Conservation (phyloP, 108 stramenopile genomes). For the Bacterosira constricta region DNA sequence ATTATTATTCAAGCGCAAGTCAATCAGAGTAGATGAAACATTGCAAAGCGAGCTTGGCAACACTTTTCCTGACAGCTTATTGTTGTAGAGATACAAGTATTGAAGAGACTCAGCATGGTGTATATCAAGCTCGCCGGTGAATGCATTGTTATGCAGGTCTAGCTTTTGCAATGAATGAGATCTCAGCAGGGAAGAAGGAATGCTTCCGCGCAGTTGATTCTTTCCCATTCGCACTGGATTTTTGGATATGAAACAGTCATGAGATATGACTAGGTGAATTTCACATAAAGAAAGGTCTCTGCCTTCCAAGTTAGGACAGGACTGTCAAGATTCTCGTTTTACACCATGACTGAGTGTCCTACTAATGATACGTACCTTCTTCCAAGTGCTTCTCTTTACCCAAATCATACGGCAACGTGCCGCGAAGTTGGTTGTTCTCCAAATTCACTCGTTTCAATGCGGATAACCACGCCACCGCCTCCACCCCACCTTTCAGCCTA, state of each 20-base stretch:
- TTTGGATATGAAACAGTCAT: no score
- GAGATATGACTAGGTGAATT: no score
- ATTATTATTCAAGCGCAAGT: slow-evolving; percentile 26
- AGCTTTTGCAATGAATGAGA: slow-evolving; percentile 14
- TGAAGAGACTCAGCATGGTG: slow-evolving; percentile 33
- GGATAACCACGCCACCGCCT: slow-evolving; percentile 22
- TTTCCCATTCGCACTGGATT: slow-evolving; percentile 45
- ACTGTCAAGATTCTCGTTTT: no score
- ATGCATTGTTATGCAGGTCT: slow-evolving; percentile 16
- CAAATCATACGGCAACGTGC: slow-evolving; percentile 49
- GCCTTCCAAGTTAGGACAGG: no score
- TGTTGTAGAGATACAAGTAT: slow-evolving; percentile 65
- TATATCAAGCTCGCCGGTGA: slow-evolving; percentile 21
- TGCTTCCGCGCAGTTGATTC: slow-evolving; percentile 52
- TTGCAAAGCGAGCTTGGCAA: slow-evolving; percentile 30
- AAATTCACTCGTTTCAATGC: slow-evolving; percentile 41
- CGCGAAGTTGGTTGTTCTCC: slow-evolving; percentile 42
- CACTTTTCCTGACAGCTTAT: slow-evolving; percentile 59
- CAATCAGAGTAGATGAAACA: slow-evolving; percentile 5
- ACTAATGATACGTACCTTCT: slow-evolving; percentile 7
- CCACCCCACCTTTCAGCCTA: slow-evolving; percentile 7
- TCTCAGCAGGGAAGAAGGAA: slow-evolving; percentile 28
- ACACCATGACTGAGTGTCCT: no score
- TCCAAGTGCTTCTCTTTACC: slow-evolving; percentile 29
- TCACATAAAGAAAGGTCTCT: no score